A percentile compares a stretch with the other conserved stretches of the same genome.
phyloP scores from a whole-genome alignment of 257 asterid species.

The Jasminum sambac region DNA sequence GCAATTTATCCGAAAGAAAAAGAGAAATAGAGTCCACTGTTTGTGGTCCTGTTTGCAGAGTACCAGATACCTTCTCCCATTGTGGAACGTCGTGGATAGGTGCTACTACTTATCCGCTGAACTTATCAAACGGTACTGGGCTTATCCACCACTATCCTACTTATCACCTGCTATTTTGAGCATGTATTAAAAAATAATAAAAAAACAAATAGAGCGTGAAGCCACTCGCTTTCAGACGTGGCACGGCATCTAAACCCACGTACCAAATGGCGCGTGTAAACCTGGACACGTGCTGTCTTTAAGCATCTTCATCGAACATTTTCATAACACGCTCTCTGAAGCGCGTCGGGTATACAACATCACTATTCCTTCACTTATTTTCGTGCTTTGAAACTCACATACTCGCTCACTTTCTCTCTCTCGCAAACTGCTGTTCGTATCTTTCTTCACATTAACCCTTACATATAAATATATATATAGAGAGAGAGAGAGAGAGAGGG shows the following conservation, averaged over 20 bases:
- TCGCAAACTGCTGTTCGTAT: not conserved
- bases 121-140: not conserved
- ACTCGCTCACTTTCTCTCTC: not conserved
- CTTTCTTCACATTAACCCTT: not conserved
- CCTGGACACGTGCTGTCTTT: not conserved
- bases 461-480: not conserved
- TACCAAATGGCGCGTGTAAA: not conserved
- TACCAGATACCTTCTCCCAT: not conserved
- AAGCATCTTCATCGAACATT: not conserved
- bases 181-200: no score
- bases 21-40: not conserved
- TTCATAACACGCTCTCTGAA: not conserved
- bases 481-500: not conserved
- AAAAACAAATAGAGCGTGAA: not conserved
- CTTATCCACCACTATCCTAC: not conserved
- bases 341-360: not conserved
- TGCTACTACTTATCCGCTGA: rapidly evolving
- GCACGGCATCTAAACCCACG: not conserved
- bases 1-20: no score
- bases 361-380: not conserved
- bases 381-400: not conserved
- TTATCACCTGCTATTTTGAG: not conserved
- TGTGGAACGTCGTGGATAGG: not conserved
- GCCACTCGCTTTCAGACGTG: not conserved
- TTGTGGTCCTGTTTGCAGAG: not conserved